Conservation (phyloP, 495 filamentous ascomycete species). For the Penicillium angulare region DNA sequence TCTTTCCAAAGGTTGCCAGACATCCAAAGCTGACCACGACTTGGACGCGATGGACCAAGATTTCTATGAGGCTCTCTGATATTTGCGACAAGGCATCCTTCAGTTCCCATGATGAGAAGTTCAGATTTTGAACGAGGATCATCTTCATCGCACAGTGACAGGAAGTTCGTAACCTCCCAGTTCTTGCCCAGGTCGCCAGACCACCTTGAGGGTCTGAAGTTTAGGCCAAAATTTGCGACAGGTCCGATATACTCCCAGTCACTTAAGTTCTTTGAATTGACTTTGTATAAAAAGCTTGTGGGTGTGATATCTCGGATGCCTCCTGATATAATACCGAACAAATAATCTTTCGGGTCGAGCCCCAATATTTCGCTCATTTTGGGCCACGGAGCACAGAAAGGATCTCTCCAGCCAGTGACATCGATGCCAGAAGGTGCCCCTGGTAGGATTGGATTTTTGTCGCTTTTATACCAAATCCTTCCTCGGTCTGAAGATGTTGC, state of each 20-base stretch:
- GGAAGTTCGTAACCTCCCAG: not conserved
- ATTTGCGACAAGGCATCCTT: not conserved
- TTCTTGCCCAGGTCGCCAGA: not conserved
- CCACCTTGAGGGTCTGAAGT: not conserved
- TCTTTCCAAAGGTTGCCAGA: slow-evolving; percentile 58
- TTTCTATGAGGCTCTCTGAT: not conserved
- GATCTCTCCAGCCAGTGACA: not conserved
- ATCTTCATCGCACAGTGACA: not conserved
- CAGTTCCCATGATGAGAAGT: not conserved
- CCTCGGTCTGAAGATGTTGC: no score
- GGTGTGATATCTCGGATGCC: not conserved
- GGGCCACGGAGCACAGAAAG: no score
- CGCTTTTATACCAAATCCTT: no score
- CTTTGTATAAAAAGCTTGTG: not conserved
- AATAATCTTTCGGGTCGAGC: not conserved
- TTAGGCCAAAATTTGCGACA: not conserved
- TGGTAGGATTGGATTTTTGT: no score
- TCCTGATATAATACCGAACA: not conserved
- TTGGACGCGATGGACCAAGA: not conserved
- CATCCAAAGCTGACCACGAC: not conserved
- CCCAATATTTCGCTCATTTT: no score
- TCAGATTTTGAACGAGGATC: no score
- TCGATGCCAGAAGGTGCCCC: no score
- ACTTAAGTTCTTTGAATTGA: not conserved
- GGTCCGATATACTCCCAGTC: not conserved